phyloP scores from a whole-genome alignment of 495 filamentous ascomycete genomes.

The Xylaria cubensis region DNA sequence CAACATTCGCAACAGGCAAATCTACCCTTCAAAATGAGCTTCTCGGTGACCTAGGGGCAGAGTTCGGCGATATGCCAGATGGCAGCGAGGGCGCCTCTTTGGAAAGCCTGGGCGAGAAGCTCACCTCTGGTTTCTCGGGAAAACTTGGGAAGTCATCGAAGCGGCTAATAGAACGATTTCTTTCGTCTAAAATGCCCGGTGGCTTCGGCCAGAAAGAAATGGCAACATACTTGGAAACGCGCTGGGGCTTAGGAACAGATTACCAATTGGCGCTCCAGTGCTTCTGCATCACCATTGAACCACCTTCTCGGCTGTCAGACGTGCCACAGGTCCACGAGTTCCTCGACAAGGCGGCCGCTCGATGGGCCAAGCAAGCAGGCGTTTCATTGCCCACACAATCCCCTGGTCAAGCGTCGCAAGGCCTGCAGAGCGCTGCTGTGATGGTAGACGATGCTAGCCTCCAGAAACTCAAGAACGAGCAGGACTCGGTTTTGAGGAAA shows the following conservation, averaged over 20 bases:
- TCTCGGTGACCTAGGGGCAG: constrained; percentile 84
- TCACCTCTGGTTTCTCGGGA: constrained; percentile 87
- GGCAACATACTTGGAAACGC: constrained; percentile 78
- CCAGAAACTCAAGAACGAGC: constrained; percentile 84
- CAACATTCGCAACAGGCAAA: constrained; percentile 61
- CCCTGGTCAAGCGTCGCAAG: constrained; percentile 66
- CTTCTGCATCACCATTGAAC: constrained; percentile 79
- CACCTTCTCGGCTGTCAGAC: constrained; percentile 72
- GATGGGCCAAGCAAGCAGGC: constrained; percentile 76
- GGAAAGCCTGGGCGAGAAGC: constrained; percentile 80
- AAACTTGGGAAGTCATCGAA: constrained; percentile 87
- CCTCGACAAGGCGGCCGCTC: constrained; percentile 73
- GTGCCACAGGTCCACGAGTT: constrained; percentile 80
- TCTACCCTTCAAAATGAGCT: constrained; percentile 86
- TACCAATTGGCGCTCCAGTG: constrained; percentile 81
- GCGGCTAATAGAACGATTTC: constrained; percentile 79
- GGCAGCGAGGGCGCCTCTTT: constrained; percentile 86
- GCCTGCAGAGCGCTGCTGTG: constrained; percentile 66
- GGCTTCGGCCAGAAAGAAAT: constrained; percentile 85
- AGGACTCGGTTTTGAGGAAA: constrained; percentile 83
- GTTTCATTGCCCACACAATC: constrained; percentile 72
- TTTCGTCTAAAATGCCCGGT: constrained; percentile 90
- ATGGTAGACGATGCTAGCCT: constrained; percentile 89
- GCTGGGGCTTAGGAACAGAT: constrained; percentile 78
- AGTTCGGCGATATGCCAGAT: constrained; percentile 87